Base-by-base conservation (phyloP, 169 alveolate genomes). In the Plasmodium fragile region DNA sequence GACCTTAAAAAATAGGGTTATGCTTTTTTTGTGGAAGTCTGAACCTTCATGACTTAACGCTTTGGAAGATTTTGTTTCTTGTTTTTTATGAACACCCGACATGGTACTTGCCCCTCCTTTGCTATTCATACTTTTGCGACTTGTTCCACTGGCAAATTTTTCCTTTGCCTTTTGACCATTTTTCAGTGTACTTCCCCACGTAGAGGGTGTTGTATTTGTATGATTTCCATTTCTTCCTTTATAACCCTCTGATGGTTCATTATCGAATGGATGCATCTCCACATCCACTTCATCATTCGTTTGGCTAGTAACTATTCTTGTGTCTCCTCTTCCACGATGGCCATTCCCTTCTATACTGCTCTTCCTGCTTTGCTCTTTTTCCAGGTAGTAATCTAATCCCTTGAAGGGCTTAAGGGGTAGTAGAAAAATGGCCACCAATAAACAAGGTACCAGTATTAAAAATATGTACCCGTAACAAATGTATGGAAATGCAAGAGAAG, bases 401-500 rank as follows among this genome's bases (percentile, higher is more conserved):
- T 87, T 87, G 52, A 87, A 87, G 0, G 93, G 93, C 70, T 55
- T 87, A 39, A 75, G 16, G 11, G 93, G 93, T 0, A 87, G 49
- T 32, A 75, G 65, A 39, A 87, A 87, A 3, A 25, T 25, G 4
- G 93, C 93, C 8, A 53, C 36, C 59, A 87, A 25, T 55, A 87
- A 55, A 16, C 93, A 87, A 4, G 93, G 93, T 0, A 87, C 49
- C 28, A 87, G 49, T 13, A 87, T 78, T 25, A 77, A 5, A 10
- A 87, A 39, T 7, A 87, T 87, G 49, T 87, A 87, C 25, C 93
- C 93, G n/a, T 87, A 87, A 10, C 93, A 87, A 11, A 87, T 59
- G 71, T 32, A 53, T 16, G 81, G 4, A 87, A 87, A 87, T 10
- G 93, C 30, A 1, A 71, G 1, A 39, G 59, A 28, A 16, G 93